Conservation (phyloP, 2,329 filamentous ascomycete species). For the Rhexocercosporidium sp. region DNA sequence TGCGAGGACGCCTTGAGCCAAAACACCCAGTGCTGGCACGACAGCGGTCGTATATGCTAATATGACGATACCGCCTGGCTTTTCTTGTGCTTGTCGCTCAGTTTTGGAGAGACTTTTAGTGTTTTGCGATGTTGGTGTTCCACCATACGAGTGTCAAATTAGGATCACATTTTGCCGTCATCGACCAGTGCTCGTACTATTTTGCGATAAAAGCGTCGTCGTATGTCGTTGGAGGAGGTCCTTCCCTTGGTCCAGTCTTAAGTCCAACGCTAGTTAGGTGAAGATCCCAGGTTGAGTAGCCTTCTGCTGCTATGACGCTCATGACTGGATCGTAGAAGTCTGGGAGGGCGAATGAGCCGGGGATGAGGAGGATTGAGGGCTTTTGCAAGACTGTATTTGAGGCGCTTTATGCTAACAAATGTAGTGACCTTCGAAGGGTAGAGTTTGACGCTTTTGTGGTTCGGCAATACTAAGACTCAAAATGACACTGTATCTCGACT, state of each 20-base stretch:
- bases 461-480: no score
- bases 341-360: slow-evolving; percentile 27
- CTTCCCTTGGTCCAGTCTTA: slow-evolving; percentile 1
- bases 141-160: slow-evolving; percentile 48
- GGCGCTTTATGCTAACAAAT: no score
- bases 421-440: no score
- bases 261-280: slow-evolving; percentile 23
- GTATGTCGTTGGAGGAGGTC: slow-evolving; percentile 38
- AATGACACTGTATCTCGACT: no score
- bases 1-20: neutral
- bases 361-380: slow-evolving; percentile 27
- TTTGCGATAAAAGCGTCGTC: slow-evolving; percentile 45
- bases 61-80: slow-evolving; percentile 46
- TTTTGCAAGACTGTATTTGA: slow-evolving; percentile 31
- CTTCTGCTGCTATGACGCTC: slow-evolving; percentile 15
- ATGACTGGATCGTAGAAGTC: slow-evolving; percentile 23
- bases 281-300: slow-evolving; percentile 20
- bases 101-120: slow-evolving; percentile 44
- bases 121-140: slow-evolving; percentile 43
- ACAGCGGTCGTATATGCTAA: slow-evolving; percentile 25
- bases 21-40: slow-evolving; percentile 21
- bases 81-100: slow-evolving; percentile 43
- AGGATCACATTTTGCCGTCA: slow-evolving; percentile 46
- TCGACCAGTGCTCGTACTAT: slow-evolving; percentile 41
- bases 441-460: no score